A percentile compares a stretch with the other conserved stretches of the same genome.
Evolutionary conservation across 2,329 filamentous ascomycete species (phyloP).

Genomic region (Pseudogymnoascus sp.): DNA sequence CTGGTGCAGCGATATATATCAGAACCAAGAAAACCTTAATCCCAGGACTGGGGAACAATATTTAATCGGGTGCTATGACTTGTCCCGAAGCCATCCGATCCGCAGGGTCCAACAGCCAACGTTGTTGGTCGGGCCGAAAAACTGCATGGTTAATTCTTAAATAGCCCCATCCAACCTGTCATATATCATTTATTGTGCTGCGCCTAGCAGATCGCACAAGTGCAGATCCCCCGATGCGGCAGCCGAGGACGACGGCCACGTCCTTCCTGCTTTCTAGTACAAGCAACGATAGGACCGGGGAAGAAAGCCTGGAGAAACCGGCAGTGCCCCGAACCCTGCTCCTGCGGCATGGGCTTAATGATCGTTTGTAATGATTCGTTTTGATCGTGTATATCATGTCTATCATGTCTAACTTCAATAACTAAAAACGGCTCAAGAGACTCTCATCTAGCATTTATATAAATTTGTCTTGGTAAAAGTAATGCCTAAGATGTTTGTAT

Average conservation of each 20-base stretch:
- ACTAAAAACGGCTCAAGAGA: background rate
- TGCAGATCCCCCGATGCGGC: background rate
- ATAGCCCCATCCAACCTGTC: background rate
- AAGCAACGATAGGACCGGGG: background rate
- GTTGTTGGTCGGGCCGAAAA: background rate
- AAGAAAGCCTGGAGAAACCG: background rate
- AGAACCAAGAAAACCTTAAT: background rate
- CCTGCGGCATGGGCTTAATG: background rate
- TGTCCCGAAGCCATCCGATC: conserved; percentile 1
- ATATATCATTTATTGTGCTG: background rate
- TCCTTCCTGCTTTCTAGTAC: background rate
- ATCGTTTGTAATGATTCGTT: background rate
- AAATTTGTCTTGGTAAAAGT: background rate
- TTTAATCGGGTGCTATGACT: background rate
- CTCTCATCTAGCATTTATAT: background rate
- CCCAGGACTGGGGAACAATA: background rate
- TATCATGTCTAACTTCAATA: background rate
- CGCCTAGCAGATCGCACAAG: background rate
- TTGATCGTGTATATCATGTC: background rate
- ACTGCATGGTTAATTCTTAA: background rate
- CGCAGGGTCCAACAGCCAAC: background rate
- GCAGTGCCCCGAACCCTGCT: background rate
- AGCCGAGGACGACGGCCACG: background rate
- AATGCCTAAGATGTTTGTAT: background rate
- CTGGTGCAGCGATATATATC: background rate